These are phyloP conservation scores for Entomortierella beljakovae DNA, from an alignment of 192 early-diverging fungal genomes.

Conservation along the genomic window DNA sequence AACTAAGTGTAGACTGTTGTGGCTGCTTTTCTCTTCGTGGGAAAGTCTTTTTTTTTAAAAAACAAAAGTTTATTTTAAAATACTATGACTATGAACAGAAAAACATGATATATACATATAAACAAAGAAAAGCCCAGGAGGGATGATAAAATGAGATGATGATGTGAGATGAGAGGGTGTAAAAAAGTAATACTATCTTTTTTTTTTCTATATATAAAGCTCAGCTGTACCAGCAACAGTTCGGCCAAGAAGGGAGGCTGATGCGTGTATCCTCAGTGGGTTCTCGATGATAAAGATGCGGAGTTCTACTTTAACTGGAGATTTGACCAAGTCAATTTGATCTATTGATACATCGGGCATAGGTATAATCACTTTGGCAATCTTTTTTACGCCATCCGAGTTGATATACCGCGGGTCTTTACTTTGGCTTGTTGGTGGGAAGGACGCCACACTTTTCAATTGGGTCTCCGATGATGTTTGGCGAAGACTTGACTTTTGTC, in stretches of 20 bases:
- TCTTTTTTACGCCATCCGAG: constrained; percentile 39
- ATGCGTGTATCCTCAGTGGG: constrained; percentile 35
- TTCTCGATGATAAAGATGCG: constrained; percentile 42
- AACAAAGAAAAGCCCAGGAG: too few relatives aligned
- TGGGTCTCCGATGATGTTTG: constrained; percentile 8
- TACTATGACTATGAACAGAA: too few relatives aligned
- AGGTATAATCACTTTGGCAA: constrained; percentile 48
- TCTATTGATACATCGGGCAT: constrained; percentile 53
- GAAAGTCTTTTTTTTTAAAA: too few relatives aligned
- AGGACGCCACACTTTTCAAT: constrained; percentile 34
- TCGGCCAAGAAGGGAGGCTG: constrained; percentile 31
- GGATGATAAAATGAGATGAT: background rate
- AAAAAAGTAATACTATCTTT: background rate
- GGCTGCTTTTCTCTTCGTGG: too few relatives aligned
- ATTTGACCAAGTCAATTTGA: constrained; percentile 48
- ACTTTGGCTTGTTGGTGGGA: constrained; percentile 13
- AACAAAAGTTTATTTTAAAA: too few relatives aligned
- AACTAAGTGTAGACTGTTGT: too few relatives aligned
- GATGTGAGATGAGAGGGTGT: background rate
- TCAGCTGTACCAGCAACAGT: constrained; percentile 26
- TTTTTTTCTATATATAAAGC: constrained; percentile 22
- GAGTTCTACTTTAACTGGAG: constrained; percentile 45
- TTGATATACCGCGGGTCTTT: constrained; percentile 46
- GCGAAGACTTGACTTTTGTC: constrained; percentile 10
- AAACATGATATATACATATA: too few relatives aligned